phyloP scores from a whole-genome alignment of 768 basidiomycete species.

The Hemileccinum impolitum region DNA sequence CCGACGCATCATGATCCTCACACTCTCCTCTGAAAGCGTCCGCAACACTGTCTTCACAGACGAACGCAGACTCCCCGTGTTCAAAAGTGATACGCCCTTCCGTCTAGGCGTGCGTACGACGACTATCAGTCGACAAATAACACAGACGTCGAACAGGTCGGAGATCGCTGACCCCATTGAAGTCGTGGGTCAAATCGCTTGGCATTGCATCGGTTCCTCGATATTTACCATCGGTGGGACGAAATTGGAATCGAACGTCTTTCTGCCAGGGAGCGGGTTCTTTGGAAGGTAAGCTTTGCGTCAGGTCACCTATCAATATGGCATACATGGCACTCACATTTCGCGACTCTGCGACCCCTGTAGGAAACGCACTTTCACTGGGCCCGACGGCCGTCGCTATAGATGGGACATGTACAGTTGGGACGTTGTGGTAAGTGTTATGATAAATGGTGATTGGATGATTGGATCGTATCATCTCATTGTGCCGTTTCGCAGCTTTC shows the following conservation, averaged over 20 bases:
- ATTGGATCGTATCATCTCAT: not conserved
- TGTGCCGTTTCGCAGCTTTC: conserved; percentile 12
- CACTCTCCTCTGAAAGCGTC: conserved; percentile 24
- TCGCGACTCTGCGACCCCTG: not conserved
- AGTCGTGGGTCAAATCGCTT: conserved; percentile 32
- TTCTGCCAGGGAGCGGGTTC: conserved; percentile 20
- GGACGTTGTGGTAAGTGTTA: conserved; percentile 13
- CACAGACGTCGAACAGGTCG: not conserved
- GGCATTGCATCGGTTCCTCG: conserved; percentile 28
- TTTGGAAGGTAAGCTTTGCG: conserved; percentile 9
- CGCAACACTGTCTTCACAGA: conserved; percentile 28
- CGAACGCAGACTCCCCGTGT: conserved; percentile 23
- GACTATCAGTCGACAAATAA: conserved; percentile 13
- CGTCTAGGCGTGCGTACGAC: conserved; percentile 15
- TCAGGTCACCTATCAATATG: too few relatives aligned
- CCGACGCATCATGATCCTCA: conserved; percentile 20
- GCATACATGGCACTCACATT: too few relatives aligned
- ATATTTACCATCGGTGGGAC: conserved; percentile 27
- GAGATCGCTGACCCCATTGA: conserved; percentile 22
- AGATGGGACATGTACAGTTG: conserved; percentile 26
- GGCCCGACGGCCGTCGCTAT: conserved; percentile 31
- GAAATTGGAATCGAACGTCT: conserved; percentile 24
- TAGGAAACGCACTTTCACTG: conserved; percentile 30
- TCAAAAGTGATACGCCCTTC: conserved; percentile 26
- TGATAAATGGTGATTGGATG: not conserved